phyloP scores from a whole-genome alignment of 1,284 basidiomycete species.

The Thelephora terrestris region DNA sequence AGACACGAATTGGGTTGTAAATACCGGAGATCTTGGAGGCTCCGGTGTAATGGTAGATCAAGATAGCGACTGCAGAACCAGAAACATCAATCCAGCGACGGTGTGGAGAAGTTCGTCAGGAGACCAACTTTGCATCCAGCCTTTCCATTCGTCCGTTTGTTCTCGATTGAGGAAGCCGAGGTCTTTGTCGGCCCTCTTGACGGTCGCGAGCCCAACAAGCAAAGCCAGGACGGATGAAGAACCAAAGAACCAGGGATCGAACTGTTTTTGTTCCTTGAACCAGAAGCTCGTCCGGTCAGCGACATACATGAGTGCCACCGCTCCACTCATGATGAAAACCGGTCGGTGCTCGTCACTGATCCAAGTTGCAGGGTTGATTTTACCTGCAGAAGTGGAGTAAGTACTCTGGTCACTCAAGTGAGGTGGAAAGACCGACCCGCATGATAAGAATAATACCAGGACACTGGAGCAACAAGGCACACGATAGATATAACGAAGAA shows the following conservation, averaged over 20 bases:
- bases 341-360: constrained; percentile 30
- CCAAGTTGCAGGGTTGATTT: constrained; percentile 24
- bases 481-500: constrained; percentile 41
- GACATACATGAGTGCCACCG: constrained; percentile 58
- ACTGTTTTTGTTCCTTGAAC: constrained; percentile 83
- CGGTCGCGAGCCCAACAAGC: constrained; percentile 48
- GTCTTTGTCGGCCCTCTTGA: constrained; percentile 69
- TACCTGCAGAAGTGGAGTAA: constrained; percentile 14
- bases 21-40: constrained; percentile 83
- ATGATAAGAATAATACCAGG: constrained; percentile 27
- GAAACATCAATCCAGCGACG: constrained; percentile 1
- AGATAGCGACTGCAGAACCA: constrained; percentile 53
- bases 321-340: constrained; percentile 53
- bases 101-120: constrained; percentile 3
- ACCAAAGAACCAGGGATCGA: constrained; percentile 57
- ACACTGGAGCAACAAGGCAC: constrained; percentile 47
- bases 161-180: constrained; percentile 82
- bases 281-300: constrained; percentile 79
- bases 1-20: constrained; percentile 80
- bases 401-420: background rate
- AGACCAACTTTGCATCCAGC: constrained; percentile 86
- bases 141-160: constrained; percentile 93
- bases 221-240: constrained; percentile 47
- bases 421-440: constrained; percentile 20
- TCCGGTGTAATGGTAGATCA: constrained; percentile 84